Percentiles rank a stretch among this genome's conserved stretches.
Conservation (phyloP, 1,284 basidiomycete genomes). For the Cutaneotrichosporon mucoides region DNA sequence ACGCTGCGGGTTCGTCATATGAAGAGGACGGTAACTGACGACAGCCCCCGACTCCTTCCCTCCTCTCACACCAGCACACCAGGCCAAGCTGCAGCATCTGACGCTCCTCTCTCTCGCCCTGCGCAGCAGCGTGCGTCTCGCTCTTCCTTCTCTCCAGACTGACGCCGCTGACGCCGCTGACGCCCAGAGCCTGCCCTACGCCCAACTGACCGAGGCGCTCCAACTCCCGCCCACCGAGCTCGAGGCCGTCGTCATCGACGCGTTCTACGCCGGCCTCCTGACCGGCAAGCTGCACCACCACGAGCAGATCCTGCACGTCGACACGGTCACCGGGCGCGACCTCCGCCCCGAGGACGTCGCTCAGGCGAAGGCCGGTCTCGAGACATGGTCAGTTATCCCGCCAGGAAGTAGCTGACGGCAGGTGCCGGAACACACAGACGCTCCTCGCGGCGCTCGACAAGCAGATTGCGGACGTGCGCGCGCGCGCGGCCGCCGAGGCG, state of each 20-base stretch:
- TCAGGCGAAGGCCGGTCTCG: conserved; percentile 58
- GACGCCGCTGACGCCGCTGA: conserved; percentile 3
- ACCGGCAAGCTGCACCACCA: conserved; percentile 89
- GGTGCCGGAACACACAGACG: conserved; percentile 68
- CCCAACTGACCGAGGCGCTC: conserved; percentile 48
- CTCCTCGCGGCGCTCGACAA: conserved; percentile 57
- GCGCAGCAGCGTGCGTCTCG: conserved; percentile 59
- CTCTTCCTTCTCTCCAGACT: not conserved
- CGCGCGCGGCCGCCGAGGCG: conserved; percentile 5
- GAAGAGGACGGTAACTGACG: conserved; percentile 30
- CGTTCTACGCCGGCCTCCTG: conserved; percentile 83
- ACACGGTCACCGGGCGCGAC: conserved; percentile 86
- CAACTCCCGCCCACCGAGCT: conserved; percentile 72
- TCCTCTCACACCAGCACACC: conserved; percentile 64
- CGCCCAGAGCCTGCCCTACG: conserved; percentile 34
- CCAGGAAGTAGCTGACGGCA: conserved; percentile 33
- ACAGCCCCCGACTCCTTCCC: conserved; percentile 63
- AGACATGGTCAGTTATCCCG: conserved; percentile 60
- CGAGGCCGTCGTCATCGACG: conserved; percentile 93
- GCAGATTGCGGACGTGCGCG: conserved; percentile 28
- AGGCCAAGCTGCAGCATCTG: conserved; percentile 83
- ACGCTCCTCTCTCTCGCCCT: conserved; percentile 77
- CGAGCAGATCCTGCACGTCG: conserved; percentile 76
- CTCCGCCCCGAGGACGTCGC: conserved; percentile 65
- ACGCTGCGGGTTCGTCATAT: conserved; percentile 52